Conservation (phyloP, 2,329 filamentous ascomycete genomes). For the Claviceps digitariae region DNA sequence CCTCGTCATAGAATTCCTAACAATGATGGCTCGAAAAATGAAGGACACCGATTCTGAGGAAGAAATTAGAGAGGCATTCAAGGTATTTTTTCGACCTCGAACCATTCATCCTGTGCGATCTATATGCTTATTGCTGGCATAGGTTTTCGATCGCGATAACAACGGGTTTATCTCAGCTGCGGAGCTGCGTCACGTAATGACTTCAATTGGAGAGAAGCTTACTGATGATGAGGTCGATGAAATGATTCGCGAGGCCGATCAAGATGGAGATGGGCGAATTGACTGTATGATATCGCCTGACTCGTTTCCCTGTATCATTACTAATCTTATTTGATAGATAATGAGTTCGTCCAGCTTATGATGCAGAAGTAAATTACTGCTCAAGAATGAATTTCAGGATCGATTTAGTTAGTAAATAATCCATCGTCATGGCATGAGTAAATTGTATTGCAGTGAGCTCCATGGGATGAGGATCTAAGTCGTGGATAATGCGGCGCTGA, state of each 20-base stretch:
- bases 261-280: constrained; percentile 78
- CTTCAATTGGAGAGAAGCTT: constrained; percentile 81
- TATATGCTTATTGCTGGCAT: neutral
- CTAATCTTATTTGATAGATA: constrained; percentile 41
- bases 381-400: neutral
- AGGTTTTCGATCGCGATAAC: constrained; percentile 79
- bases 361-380: constrained; percentile 68
- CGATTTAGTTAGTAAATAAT: neutral
- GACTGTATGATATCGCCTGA: constrained; percentile 49
- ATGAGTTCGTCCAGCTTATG: constrained; percentile 90
- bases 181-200: constrained; percentile 83
- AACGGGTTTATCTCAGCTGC: constrained; percentile 85
- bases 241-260: constrained; percentile 86
- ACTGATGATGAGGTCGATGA: constrained; percentile 84
- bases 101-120: neutral
- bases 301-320: neutral
- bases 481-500: constrained; percentile 3
- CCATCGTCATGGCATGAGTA: neutral
- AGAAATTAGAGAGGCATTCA: constrained; percentile 82
- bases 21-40: constrained; percentile 93
- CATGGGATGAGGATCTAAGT: neutral
- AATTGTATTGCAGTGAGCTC: neutral
- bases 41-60: constrained; percentile 87
- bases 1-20: constrained; percentile 57
- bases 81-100: constrained; percentile 33